Conservation (phyloP, 2,329 filamentous ascomycete genomes). For the Beauveria sp. region DNA sequence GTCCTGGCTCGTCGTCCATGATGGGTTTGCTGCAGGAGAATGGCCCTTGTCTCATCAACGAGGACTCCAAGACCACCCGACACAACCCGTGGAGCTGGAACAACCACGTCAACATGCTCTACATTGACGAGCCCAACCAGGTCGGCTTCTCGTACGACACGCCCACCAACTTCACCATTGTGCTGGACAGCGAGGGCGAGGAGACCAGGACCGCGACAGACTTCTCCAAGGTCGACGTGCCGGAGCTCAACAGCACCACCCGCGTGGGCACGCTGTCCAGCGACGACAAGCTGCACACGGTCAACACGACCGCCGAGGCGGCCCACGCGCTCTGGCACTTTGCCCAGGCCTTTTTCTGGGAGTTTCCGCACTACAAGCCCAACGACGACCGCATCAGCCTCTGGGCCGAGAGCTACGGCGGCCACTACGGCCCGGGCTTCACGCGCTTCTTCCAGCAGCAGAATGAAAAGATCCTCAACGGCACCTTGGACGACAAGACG, state of each 20-base stretch:
- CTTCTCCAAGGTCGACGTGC: slow-evolving; percentile 28
- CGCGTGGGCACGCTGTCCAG: slow-evolving; percentile 27
- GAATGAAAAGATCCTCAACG: slow-evolving; percentile 41
- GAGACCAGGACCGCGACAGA: slow-evolving; percentile 32
- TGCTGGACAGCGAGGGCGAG: slow-evolving; percentile 38
- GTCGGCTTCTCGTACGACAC: slow-evolving; percentile 61
- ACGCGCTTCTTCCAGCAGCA: slow-evolving; percentile 51
- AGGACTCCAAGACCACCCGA: slow-evolving; percentile 43
- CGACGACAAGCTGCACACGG: slow-evolving; percentile 21
- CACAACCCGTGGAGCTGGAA: slow-evolving; percentile 59
- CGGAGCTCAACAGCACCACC: slow-evolving; percentile 29
- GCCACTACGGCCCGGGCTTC: slow-evolving; percentile 61
- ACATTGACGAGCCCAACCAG: slow-evolving; percentile 57
- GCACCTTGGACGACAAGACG: slow-evolving; percentile 26
- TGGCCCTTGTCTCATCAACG: slow-evolving; percentile 43
- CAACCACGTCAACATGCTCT: slow-evolving; percentile 42
- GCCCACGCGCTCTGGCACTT: slow-evolving; percentile 58
- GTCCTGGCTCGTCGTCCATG: slow-evolving; percentile 55
- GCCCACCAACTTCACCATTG: slow-evolving; percentile 53
- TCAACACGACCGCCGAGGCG: slow-evolving; percentile 47
- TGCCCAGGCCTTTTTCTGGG: slow-evolving; percentile 51
- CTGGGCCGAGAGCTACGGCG: slow-evolving; percentile 63
- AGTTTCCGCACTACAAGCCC: slow-evolving; percentile 52
- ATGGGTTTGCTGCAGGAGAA: slow-evolving; percentile 56
- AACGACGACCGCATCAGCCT: slow-evolving; percentile 50